phyloP scores from a whole-genome alignment of 257 asterid genomes.

The Fraxinus pennsylvanica region DNA sequence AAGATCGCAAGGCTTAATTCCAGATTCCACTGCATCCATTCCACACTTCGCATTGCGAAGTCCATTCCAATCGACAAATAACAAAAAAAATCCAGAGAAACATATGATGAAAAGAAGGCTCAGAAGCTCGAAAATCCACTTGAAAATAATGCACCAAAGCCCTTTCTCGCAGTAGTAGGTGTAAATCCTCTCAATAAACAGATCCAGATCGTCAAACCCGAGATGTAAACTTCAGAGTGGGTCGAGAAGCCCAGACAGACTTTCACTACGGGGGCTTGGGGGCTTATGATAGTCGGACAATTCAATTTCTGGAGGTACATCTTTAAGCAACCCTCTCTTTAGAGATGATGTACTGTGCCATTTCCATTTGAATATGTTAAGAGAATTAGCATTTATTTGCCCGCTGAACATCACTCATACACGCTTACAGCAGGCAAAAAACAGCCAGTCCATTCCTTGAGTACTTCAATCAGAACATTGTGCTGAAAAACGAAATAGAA shows the following conservation, averaged over 20 bases:
- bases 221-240: no score
- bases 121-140: slow-evolving; percentile 86
- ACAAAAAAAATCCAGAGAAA: slow-evolving; percentile 83
- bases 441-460: slow-evolving; percentile 59
- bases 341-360: slow-evolving; percentile 56
- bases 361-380: slow-evolving; percentile 74
- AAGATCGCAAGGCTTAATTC: slow-evolving; percentile 86
- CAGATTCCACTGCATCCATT: slow-evolving; percentile 98
- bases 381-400: slow-evolving; percentile 56
- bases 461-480: slow-evolving; percentile 34
- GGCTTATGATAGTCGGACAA: slow-evolving; percentile 76
- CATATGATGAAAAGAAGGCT: slow-evolving; percentile 80
- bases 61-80: slow-evolving; percentile 94
- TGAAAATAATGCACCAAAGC: slow-evolving; percentile 88
- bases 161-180: slow-evolving; percentile 91
- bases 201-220: slow-evolving; percentile 86
- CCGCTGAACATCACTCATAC: slow-evolving; percentile 84
- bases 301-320: slow-evolving; percentile 71
- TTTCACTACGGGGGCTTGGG: slow-evolving; percentile 83
- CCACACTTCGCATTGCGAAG: slow-evolving; percentile 96
- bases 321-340: slow-evolving; percentile 63
- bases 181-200: slow-evolving; percentile 91
- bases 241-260: slow-evolving; percentile 94
- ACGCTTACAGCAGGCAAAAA: slow-evolving; percentile 45
- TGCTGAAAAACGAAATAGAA: slow-evolving; percentile 35